A percentile compares a stretch with the other conserved stretches of the same genome.
phyloP scores from a whole-genome alignment of 257 asterid species.

The Ehretia macrophylla region DNA sequence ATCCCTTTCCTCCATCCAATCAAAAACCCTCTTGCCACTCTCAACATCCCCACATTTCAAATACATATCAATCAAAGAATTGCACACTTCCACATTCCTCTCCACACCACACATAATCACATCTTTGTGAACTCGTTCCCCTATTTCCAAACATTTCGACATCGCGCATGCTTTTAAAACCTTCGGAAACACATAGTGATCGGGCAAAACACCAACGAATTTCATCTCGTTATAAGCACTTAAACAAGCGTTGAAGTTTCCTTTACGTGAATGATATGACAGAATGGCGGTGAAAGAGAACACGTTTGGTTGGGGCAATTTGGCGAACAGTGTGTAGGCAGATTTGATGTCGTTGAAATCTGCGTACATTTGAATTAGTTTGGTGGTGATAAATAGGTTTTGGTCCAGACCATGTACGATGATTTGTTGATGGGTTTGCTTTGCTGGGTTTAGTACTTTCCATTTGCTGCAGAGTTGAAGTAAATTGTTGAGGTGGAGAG shows the following conservation, averaged over 20 bases:
- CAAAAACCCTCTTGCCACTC: constrained; percentile 26
- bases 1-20: constrained; percentile 26
- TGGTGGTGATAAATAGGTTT: constrained; percentile 23
- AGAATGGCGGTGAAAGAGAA: constrained; percentile 35
- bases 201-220: constrained; percentile 22
- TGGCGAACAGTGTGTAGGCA: constrained; percentile 29
- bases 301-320: constrained; percentile 35
- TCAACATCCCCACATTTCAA: constrained; percentile 29
- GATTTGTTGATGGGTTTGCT: constrained; percentile 33
- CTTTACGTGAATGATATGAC: constrained; percentile 28
- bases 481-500: constrained; percentile 18
- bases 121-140: constrained; percentile 33
- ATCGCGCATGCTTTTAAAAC: constrained; percentile 23
- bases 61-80: constrained; percentile 39
- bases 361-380: constrained; percentile 25
- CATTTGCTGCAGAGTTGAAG: constrained; percentile 29
- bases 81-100: constrained; percentile 23
- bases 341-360: constrained; percentile 21
- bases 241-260: constrained; percentile 22
- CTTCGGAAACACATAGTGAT: constrained; percentile 33
- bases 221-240: constrained; percentile 29
- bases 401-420: constrained; percentile 16
- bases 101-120: constrained; percentile 25
- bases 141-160: constrained; percentile 12
- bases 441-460: constrained; percentile 17